Percentiles rank a stretch among this genome's conserved stretches.
Conservation (phyloP, 805 yeast genomes). For the Starmerella tilneyi region DNA sequence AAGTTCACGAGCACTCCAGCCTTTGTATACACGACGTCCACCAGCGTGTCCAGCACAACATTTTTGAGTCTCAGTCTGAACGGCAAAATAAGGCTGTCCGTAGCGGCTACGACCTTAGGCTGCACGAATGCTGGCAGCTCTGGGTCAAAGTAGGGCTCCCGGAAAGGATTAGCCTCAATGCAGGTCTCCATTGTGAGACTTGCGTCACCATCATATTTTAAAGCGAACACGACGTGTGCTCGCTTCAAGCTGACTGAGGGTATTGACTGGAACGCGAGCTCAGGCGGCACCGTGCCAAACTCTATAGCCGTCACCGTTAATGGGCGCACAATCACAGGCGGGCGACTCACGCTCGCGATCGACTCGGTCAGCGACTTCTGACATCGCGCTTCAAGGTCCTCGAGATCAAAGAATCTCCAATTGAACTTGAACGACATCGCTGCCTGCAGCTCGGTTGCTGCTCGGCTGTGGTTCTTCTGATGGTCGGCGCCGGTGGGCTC, state of each 20-base stretch:
- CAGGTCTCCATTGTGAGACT: slow-evolving; percentile 57
- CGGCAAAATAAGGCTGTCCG: slow-evolving; percentile 27
- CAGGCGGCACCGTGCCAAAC: slow-evolving; percentile 66
- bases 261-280: slow-evolving; percentile 56
- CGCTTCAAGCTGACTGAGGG: slow-evolving; percentile 47
- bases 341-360: slow-evolving; percentile 29
- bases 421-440: slow-evolving; percentile 47
- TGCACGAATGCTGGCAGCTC: slow-evolving; percentile 21
- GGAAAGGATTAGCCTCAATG: slow-evolving; percentile 64
- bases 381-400: slow-evolving; percentile 51
- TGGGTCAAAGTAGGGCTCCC: slow-evolving; percentile 32
- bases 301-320: slow-evolving; percentile 57
- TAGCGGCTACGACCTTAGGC: slow-evolving; percentile 26
- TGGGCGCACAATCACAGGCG: slow-evolving; percentile 31
- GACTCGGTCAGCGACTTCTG: slow-evolving; percentile 31
- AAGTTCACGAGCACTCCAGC: slow-evolving; percentile 28
- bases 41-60: slow-evolving; percentile 27
- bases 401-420: slow-evolving; percentile 66
- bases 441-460: too few relatives aligned
- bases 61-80: slow-evolving; percentile 25
- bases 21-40: slow-evolving; percentile 29
- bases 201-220: slow-evolving; percentile 67
- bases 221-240: slow-evolving; percentile 50
- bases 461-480: too few relatives aligned
- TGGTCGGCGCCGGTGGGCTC: too few relatives aligned